Base-by-base conservation (phyloP, 345 rosid species). In the Luvunga scandens region DNA sequence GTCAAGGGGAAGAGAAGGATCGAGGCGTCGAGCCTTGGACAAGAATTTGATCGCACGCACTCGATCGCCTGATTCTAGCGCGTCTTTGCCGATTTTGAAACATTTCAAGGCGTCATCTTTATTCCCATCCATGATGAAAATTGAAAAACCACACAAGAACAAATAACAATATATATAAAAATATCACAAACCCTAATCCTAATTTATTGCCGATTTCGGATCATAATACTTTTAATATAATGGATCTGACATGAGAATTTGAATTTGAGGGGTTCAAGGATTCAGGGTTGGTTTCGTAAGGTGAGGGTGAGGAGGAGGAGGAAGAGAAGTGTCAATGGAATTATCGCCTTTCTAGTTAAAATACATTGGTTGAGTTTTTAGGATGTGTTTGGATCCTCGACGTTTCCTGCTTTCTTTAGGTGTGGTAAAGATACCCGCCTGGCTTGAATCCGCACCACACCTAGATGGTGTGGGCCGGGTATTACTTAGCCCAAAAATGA, bases 71-170 rank as follows among this genome's bases (percentile, higher is more conserved):
- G 94, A 81, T 74, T 90, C 82, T 34, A 92, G 79, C 0, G 97
- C 97, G 6, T 88, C 90, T 80, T 90, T 93, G 28, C 90, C 97
- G 85, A 96, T 93, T 81, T 81, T 86, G 81, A 96, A 72, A 84
- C 94, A 93, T 81, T 92, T 96, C 76, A 94, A 86, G 6, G 97
- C 99, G 38, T 96, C 98, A 67, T 93, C 99, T 79, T 93, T 93
- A 86, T 96, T 96, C 56, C 99, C 92, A 66, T 96, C 98, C 99
- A 95, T 95, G 36, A 33, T 61, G 18, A 76, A 28, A 65, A 48
- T 8, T 6, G 75, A 69, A 56, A 55, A 67, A 62, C 16, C 45
- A 22, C n/a, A 33, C n/a, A 31, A 2, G 28, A 14, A 6, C 21
- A 53, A 53, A 53, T 53, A 16, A 6, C 6, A 50, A 18, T 4